Evolutionary conservation across 2,329 filamentous ascomycete genomes (phyloP), one percentile per base, ranked within the genome.

Genomic region (Hypoxylon sp.): DNA sequence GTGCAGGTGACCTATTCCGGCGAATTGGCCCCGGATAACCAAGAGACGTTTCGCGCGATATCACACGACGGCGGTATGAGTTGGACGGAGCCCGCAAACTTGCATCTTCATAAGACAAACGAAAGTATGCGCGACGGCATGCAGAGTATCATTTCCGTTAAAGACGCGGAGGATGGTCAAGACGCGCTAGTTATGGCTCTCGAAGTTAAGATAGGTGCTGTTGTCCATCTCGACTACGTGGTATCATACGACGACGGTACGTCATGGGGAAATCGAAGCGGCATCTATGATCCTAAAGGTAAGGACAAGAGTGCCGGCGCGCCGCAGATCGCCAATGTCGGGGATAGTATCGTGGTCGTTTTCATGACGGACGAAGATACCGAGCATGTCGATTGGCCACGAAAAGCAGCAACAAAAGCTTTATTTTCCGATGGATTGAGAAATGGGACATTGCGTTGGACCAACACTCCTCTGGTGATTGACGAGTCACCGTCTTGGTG

Each of bases 371-470:
- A 78, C 60, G 76, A 78, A 41, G 74, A 77, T 39, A 50, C 49
- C 10, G 26, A 41, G 15, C 17, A 19, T 1, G 53, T 47, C 15
- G 22, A 57, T 20, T 68, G 62, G 63, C 59, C 66, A 6, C 49
- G 24, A n/a, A 87, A 89, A 71, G 79, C 84, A 22, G 73, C 69
- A 47, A 55, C 70, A 32, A 61, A 73, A 11, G 68, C 69, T 32
- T 57, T 69, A 1, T 59, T 58, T 15, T 56, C 56, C 6, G 22
- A 48, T 1, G 59, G 48, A 13, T 49, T 68, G 19, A 46, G 22
- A 11, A 51, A 48, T n/a, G 62, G 65, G 6, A 43, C 50, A 17
- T 15, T 65, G 19, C 37, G 10, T 67, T 75, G 2, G 59, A 26
- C 53, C 43, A 41, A 44, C 3, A 20, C 41, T 13, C 26, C 44